Conservation (phyloP, 352 stramenopile genomes). For the Phytophthora fragariae region DNA sequence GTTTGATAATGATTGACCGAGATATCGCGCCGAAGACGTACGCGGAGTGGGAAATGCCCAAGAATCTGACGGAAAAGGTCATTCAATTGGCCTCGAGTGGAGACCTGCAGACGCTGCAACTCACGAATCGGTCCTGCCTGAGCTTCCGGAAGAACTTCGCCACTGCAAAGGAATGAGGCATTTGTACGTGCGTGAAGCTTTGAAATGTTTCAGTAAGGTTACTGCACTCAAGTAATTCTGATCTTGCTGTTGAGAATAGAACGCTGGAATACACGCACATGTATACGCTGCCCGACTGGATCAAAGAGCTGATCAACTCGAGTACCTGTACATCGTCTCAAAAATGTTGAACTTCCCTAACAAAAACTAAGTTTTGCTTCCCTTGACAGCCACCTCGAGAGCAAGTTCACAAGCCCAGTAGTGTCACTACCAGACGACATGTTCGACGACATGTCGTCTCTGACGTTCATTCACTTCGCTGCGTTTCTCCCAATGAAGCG, state of each 20-base stretch:
- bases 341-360: background rate
- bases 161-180: slow-evolving; percentile 31
- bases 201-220: background rate
- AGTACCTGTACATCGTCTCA: background rate
- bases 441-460: slow-evolving; percentile 2
- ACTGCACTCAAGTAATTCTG: too few species aligned
- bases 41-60: slow-evolving; percentile 41
- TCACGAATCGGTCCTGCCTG: slow-evolving; percentile 44
- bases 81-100: slow-evolving; percentile 30
- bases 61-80: slow-evolving; percentile 42
- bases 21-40: slow-evolving; percentile 28
- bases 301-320: background rate
- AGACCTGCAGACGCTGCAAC: slow-evolving; percentile 38
- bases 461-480: background rate
- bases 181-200: background rate
- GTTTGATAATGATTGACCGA: slow-evolving; percentile 48
- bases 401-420: background rate
- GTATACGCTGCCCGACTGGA: background rate
- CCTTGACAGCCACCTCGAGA: background rate
- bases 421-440: background rate
- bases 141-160: slow-evolving; percentile 36
- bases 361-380: background rate
- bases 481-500: background rate
- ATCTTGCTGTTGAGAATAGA: background rate
- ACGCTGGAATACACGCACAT: background rate